Conservation (phyloP, 2,329 filamentous ascomycete genomes). For the Scolecobasidium constrictum region DNA sequence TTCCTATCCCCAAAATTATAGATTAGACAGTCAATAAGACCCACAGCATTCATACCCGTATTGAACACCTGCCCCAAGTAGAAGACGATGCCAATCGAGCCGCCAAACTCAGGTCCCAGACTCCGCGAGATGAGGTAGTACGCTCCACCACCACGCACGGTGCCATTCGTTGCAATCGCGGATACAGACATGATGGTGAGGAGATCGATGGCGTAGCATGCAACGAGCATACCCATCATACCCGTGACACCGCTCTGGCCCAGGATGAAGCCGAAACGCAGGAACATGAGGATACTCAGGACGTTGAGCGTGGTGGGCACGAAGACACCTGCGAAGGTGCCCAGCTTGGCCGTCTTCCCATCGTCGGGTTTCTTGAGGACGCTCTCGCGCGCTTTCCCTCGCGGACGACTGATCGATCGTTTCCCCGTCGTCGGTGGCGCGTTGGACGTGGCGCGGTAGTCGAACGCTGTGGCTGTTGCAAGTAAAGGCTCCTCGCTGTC, state of each 20-base stretch:
- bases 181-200: constrained; percentile 78
- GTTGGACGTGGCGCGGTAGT: background rate
- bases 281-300: constrained; percentile 83
- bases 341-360: constrained; percentile 46
- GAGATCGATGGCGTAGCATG: constrained; percentile 73
- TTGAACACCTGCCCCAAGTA: constrained; percentile 86
- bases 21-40: constrained; percentile 70
- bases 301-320: constrained; percentile 86
- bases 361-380: background rate
- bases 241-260: constrained; percentile 70
- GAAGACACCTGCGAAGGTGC: constrained; percentile 57
- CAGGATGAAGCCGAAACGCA: constrained; percentile 76
- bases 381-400: background rate
- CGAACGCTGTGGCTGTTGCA: background rate
- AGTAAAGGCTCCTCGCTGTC: background rate
- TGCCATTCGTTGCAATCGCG: constrained; percentile 81
- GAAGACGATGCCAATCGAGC: constrained; percentile 78
- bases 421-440: background rate
- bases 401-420: background rate
- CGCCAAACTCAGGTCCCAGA: constrained; percentile 78
- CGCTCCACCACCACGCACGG: constrained; percentile 75
- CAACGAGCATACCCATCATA: constrained; percentile 65
- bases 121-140: constrained; percentile 85
- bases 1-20: constrained; percentile 56
- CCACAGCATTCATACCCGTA: constrained; percentile 77